Evolutionary conservation across 1,284 basidiomycete species (phyloP), one percentile per base, ranked within the genome.

Genomic region (Athelia sp.): DNA sequence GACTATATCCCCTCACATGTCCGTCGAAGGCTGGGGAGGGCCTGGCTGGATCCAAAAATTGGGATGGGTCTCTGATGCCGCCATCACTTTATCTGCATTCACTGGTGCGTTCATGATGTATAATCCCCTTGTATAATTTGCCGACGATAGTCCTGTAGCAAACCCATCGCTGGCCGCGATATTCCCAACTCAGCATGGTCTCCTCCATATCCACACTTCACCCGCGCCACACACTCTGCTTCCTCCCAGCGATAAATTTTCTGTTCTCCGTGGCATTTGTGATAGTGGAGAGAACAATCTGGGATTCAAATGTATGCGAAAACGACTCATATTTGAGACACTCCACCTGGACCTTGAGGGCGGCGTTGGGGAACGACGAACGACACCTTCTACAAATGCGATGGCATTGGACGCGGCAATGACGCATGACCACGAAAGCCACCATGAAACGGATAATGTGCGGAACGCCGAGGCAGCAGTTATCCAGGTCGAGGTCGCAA

Each of bases 281-380:
- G 80, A 81, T 1, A 77, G 78, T 18, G 89, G 91, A 14, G 93
- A 98, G 67, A 98, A 98, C 67, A 98, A 98, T 60, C 76, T 99
- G 15, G 93, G 90, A 4, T 99, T 98, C 78, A 91, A 88, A 64
- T 90, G 93, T 58, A 95, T 87, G 60, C 76, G 95, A 53, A 93
- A 91, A 63, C 71, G 90, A 34, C 74, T 98, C 45, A 74, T 96
- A 19, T 82, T 98, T 56, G 95, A 98, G 70, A 98, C 93, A 18
- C 72, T 98, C 51, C 93, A 97, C 70, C 75, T 98, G 11, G 96
- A 95, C 61, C 78, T 93, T 3, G 94, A 97, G 63, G 95, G 94
- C 10, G 94, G 94, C 4, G 85, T 93, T 4, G 79, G 84, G 13
- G 95, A 97, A 66, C 75, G 94, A 52, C 74, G 90, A 53, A 94